Evolutionary conservation across 371 early-diverging fungal species (phyloP), one percentile per base, ranked within the genome.

Genomic region (Mortierella sp.): DNA sequence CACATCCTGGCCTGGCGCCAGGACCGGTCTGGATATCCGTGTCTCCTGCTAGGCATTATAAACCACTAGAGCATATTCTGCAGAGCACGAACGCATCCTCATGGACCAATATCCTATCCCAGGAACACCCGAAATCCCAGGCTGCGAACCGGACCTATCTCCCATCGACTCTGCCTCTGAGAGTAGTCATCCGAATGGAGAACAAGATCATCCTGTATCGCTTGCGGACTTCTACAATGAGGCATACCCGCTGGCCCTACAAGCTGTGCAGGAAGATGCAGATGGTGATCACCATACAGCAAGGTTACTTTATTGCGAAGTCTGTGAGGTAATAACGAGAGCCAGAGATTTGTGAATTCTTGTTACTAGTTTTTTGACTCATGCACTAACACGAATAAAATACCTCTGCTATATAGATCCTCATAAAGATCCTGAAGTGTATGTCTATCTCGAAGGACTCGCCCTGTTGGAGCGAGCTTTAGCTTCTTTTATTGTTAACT

Each of bases 261-360:
- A 79, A 15, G 88, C 88, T 47, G 84, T 88, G 53, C 73, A 81
- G 51, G 71, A 79, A 44, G 88, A 88, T 68, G 56, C 57, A 1
- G 64, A 63, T 37, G 86, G 85, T 4, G 79, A 78, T 50, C 83
- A 79, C 56, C 72, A 64, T 28, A 72, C 83, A 46, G 88, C 88
- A 8, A 66, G 70, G 19, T 56, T 82, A 7, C 78, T 80, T 11
- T 88, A 88, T 50, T 69, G 71, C 50, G 78, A 70, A 50, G 82
- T 84, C 21, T 83, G 82, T 49, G 71, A 85, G 80, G 88, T 86
- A 82, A 32, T 4, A 23, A 8, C 4, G 19, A 31, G 37, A 53
- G 24, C 15, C 1, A 7, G 21, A 14, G 37, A 34, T 0, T n/a
- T 19, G 28, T 15, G 37, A 4, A 11, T 11, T 4, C 37, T 14